A percentile compares a stretch with the other conserved stretches of the same genome.
Evolutionary conservation across 768 basidiomycete genomes (phyloP).

Genomic region (Crepidotus variabilis): DNA sequence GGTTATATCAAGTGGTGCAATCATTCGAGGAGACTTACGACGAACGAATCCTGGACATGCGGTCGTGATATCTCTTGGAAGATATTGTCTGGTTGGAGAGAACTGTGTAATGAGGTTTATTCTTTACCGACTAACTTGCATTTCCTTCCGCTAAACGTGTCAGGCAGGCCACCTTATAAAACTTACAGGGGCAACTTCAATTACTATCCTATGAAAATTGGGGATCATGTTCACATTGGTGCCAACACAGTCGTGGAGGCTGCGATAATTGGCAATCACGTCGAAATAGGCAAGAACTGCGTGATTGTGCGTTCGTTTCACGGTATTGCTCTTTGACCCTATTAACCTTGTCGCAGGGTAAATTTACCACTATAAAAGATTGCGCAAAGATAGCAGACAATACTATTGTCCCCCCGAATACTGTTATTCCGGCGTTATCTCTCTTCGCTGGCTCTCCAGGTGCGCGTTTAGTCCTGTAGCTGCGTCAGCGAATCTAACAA

Average conservation of each 20-base stretch:
- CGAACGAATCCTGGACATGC: slow-evolving; percentile 89
- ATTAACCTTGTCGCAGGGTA: slow-evolving; percentile 58
- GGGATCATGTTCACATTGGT: slow-evolving; percentile 93
- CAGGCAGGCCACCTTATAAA: slow-evolving; percentile 75
- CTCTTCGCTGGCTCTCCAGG: slow-evolving; percentile 90
- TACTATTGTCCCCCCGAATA: slow-evolving; percentile 86
- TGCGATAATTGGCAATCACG: slow-evolving; percentile 89
- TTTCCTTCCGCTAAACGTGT: background rate
- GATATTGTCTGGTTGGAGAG: slow-evolving; percentile 91
- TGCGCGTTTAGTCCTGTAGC: slow-evolving; percentile 25
- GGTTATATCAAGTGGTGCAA: slow-evolving; percentile 85
- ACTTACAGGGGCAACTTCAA: slow-evolving; percentile 91
- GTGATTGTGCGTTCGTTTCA: slow-evolving; percentile 59
- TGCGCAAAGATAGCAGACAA: slow-evolving; percentile 88
- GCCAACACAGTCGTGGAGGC: slow-evolving; percentile 89
- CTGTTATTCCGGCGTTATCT: slow-evolving; percentile 86
- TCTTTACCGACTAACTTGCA: background rate
- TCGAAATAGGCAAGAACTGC: slow-evolving; percentile 93
- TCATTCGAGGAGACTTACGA: slow-evolving; percentile 91
- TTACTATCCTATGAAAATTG: slow-evolving; percentile 97
- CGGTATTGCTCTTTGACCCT: slow-evolving; percentile 21
- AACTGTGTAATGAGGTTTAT: slow-evolving; percentile 79
- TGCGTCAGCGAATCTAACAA: slow-evolving; percentile 1
- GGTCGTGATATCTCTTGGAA: slow-evolving; percentile 88
- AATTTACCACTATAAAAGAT: slow-evolving; percentile 96